phyloP scores from a whole-genome alignment of 495 filamentous ascomycete species.

The Oleoguttula mirabilis region DNA sequence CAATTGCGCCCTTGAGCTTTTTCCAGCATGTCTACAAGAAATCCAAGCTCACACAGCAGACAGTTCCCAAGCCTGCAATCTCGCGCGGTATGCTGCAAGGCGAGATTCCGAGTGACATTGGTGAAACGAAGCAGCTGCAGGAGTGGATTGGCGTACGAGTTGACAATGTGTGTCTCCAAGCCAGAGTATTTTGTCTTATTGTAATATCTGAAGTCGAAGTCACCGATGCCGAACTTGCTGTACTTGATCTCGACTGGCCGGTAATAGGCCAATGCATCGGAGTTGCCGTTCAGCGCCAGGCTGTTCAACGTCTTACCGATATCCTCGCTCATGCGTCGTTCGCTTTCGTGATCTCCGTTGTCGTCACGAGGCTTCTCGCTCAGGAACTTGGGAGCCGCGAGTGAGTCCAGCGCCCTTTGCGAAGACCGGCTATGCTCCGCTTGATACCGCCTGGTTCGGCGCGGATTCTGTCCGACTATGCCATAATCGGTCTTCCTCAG shows the following conservation, averaged over 20 bases:
- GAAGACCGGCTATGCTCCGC: conserved; percentile 58
- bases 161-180: conserved; percentile 87
- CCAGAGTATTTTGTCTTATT: conserved; percentile 86
- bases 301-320: conserved; percentile 44
- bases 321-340: conserved; percentile 43
- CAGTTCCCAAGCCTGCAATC: conserved; percentile 70
- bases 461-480: conserved; percentile 65
- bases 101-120: conserved; percentile 74
- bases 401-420: conserved; percentile 39
- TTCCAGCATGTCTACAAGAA: conserved; percentile 94
- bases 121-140: conserved; percentile 87
- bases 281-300: conserved; percentile 28
- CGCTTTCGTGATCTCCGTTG: conserved; percentile 30
- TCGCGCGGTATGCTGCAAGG: conserved; percentile 78
- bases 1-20: conserved; percentile 88
- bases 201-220: conserved; percentile 95
- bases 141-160: conserved; percentile 89
- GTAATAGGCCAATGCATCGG: conserved; percentile 74
- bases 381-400: conserved; percentile 71
- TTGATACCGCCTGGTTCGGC: conserved; percentile 62
- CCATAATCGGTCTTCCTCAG: conserved; percentile 59
- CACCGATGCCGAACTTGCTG: conserved; percentile 91
- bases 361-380: conserved; percentile 79
- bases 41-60: conserved; percentile 87
- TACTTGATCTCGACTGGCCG: conserved; percentile 92